Evolutionary conservation across 768 basidiomycete genomes (phyloP).

Genomic region (Cubamyces lactineus): DNA sequence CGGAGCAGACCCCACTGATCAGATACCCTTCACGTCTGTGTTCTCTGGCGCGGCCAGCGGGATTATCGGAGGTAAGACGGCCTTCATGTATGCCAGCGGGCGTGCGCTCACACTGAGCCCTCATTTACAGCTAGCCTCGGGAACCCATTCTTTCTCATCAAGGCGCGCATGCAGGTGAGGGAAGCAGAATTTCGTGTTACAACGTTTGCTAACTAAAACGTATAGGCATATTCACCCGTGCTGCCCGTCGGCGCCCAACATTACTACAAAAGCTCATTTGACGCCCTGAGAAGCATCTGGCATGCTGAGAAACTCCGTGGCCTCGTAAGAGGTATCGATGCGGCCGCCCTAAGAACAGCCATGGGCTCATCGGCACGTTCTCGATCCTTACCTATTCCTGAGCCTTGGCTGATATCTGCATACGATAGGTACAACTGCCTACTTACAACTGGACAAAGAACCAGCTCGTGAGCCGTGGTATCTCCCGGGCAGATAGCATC

Average conservation of each 20-base stretch:
- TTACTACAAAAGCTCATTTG: slow-evolving; percentile 80
- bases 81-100: background rate
- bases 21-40: slow-evolving; percentile 76
- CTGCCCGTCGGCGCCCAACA: slow-evolving; percentile 96
- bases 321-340: slow-evolving; percentile 88
- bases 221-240: slow-evolving; percentile 89
- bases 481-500: slow-evolving; percentile 74
- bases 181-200: background rate
- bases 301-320: slow-evolving; percentile 78
- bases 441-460: slow-evolving; percentile 94
- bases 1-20: slow-evolving; percentile 65
- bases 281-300: slow-evolving; percentile 83
- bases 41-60: slow-evolving; percentile 90
- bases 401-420: too few species aligned
- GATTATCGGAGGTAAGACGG: slow-evolving; percentile 76
- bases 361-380: slow-evolving; percentile 84
- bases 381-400: background rate
- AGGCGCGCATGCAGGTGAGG: slow-evolving; percentile 93
- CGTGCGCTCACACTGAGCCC: background rate
- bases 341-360: slow-evolving; percentile 89
- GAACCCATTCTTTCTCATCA: slow-evolving; percentile 92
- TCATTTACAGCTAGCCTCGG: slow-evolving; percentile 63
- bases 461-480: slow-evolving; percentile 66
- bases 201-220: background rate
- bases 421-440: slow-evolving; percentile 81